Conservation (phyloP, 1,284 basidiomycete genomes). For the Trametes polyzona region DNA sequence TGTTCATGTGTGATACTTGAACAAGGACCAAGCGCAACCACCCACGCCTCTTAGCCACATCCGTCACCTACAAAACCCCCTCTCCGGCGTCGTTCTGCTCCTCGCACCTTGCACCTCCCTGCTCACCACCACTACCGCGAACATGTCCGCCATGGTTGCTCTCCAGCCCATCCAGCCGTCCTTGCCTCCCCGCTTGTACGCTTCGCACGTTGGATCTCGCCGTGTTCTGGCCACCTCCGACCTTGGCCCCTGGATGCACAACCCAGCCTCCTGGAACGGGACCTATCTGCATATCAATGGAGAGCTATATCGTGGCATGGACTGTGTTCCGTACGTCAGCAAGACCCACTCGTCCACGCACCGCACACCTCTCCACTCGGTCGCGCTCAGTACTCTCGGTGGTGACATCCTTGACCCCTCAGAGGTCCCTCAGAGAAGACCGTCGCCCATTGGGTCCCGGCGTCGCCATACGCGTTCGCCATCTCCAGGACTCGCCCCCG, state of each 20-base stretch:
- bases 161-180: too few species aligned
- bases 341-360: background rate
- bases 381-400: background rate
- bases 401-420: background rate
- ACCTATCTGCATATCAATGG: too few species aligned
- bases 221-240: too few species aligned
- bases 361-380: background rate
- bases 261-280: too few species aligned
- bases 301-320: too few species aligned
- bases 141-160: too few species aligned
- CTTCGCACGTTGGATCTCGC: too few species aligned
- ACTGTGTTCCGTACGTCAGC: background rate
- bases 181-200: too few species aligned
- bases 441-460: background rate
- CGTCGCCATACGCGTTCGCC: background rate
- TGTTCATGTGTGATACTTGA: constrained; percentile 1
- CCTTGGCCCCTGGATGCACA: too few species aligned
- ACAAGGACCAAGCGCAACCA: constrained; percentile 12
- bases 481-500: background rate
- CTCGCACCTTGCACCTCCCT: background rate
- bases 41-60: constrained; percentile 7
- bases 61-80: background rate
- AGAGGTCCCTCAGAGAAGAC: background rate
- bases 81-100: background rate
- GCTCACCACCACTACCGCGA: too few species aligned